phyloP scores from a whole-genome alignment of 73 alveolate species.

The Paramecium octaurelia region DNA sequence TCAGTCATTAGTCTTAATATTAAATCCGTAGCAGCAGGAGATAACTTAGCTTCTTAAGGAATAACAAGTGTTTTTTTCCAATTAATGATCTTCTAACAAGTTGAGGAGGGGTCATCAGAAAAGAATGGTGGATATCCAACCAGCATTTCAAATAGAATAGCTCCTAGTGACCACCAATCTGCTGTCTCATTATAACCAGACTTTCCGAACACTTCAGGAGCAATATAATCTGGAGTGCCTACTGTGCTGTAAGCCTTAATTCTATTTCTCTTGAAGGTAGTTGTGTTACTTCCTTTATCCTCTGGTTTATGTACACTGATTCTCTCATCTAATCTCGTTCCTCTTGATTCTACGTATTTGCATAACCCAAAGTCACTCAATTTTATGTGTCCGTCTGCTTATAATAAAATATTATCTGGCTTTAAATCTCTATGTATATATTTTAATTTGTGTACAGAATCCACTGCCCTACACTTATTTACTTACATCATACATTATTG shows the following conservation, averaged over 20 bases:
- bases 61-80: slow-evolving; percentile 83
- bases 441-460: slow-evolving; percentile 84
- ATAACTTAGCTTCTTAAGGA: slow-evolving; percentile 79
- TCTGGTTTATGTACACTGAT: slow-evolving; percentile 55
- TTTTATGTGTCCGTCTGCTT: slow-evolving; percentile 84
- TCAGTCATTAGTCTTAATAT: slow-evolving; percentile 77
- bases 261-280: slow-evolving; percentile 51
- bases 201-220: slow-evolving; percentile 96
- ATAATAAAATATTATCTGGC: slow-evolving; percentile 84
- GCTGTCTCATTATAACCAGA: slow-evolving; percentile 76
- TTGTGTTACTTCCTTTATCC: not conserved
- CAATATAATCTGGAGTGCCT: slow-evolving; percentile 98
- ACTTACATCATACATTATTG: slow-evolving; percentile 56
- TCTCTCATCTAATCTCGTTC: slow-evolving; percentile 56
- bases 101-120: slow-evolving; percentile 81
- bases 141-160: slow-evolving; percentile 84
- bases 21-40: slow-evolving; percentile 82
- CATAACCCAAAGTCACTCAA: slow-evolving; percentile 74
- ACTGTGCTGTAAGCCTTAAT: slow-evolving; percentile 65
- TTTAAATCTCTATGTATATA: slow-evolving; percentile 88
- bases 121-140: slow-evolving; percentile 92
- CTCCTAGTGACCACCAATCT: slow-evolving; percentile 97
- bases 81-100: slow-evolving; percentile 81
- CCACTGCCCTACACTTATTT: slow-evolving; percentile 70
- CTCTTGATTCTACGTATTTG: slow-evolving; percentile 55